phyloP scores from a whole-genome alignment of 1,284 basidiomycete genomes.

The Boletus hoseneyae region DNA sequence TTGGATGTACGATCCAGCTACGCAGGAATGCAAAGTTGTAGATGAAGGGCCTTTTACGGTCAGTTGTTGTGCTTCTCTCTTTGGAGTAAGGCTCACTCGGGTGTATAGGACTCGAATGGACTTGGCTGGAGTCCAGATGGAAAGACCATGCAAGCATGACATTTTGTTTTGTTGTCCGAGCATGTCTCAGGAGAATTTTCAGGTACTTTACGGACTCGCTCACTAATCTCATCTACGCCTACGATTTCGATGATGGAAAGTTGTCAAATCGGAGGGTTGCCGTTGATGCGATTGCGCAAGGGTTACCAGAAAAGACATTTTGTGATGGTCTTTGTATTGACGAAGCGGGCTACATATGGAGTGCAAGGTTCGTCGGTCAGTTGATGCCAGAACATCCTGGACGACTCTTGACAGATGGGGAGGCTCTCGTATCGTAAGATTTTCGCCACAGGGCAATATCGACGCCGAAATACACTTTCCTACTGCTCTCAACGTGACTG shows the following conservation, averaged over 20 bases:
- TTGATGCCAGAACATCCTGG: background rate
- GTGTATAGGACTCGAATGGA: slow-evolving; percentile 21
- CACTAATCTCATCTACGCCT: slow-evolving; percentile 60
- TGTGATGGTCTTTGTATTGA: slow-evolving; percentile 68
- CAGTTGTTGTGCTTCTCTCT: slow-evolving; percentile 15
- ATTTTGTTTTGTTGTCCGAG: background rate
- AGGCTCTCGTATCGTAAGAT: slow-evolving; percentile 56
- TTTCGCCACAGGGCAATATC: slow-evolving; percentile 46
- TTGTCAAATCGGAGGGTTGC: slow-evolving; percentile 54
- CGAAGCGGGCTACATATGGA: slow-evolving; percentile 62
- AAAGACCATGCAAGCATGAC: slow-evolving; percentile 22
- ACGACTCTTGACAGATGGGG: slow-evolving; percentile 48
- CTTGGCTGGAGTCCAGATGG: slow-evolving; percentile 25
- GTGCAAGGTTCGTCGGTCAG: slow-evolving; percentile 48
- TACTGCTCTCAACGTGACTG: slow-evolving; percentile 56
- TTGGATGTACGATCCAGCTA: slow-evolving; percentile 55
- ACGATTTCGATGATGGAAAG: slow-evolving; percentile 57
- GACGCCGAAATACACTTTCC: slow-evolving; percentile 58
- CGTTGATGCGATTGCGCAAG: slow-evolving; percentile 53
- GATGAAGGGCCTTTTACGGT: slow-evolving; percentile 68
- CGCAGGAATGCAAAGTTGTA: slow-evolving; percentile 44
- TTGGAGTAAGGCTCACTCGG: background rate
- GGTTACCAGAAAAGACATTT: slow-evolving; percentile 46
- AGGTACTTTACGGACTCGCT: slow-evolving; percentile 71
- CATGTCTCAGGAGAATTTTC: slow-evolving; percentile 7